Evolutionary conservation across 1,284 basidiomycete genomes (phyloP).

Genomic region (Ustilago trichophora): DNA sequence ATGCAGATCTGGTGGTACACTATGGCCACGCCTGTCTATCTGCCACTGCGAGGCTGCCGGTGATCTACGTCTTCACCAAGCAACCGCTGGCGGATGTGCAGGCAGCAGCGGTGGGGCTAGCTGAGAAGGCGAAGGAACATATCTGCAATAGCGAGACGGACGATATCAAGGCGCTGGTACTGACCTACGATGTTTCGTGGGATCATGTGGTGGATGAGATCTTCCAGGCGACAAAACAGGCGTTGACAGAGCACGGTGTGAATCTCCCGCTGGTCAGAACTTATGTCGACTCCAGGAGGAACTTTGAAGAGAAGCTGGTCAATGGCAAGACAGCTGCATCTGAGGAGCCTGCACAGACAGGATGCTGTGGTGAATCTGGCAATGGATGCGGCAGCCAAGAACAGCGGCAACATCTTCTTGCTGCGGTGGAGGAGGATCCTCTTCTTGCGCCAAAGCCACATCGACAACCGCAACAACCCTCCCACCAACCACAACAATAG

Average conservation of each 20-base stretch:
- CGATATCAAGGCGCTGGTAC: conserved; percentile 68
- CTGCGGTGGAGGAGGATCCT: conserved; percentile 11
- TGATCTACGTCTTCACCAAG: conserved; percentile 84
- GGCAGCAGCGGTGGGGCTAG: conserved; percentile 45
- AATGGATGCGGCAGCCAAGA: background rate
- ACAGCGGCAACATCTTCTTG: background rate
- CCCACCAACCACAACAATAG: conserved; percentile 36
- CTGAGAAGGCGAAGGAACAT: conserved; percentile 16
- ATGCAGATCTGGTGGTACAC: conserved; percentile 90
- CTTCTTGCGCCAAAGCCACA: conserved; percentile 16
- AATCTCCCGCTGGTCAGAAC: conserved; percentile 37
- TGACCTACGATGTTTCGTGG: conserved; percentile 84
- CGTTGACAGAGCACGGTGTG: conserved; percentile 18
- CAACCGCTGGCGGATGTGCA: conserved; percentile 70
- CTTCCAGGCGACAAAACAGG: conserved; percentile 68
- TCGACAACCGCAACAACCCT: conserved; percentile 49
- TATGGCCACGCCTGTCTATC: conserved; percentile 97
- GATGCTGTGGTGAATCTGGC: background rate
- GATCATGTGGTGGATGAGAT: conserved; percentile 68
- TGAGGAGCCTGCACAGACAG: background rate
- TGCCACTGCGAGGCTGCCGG: conserved; percentile 77
- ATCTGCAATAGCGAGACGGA: conserved; percentile 1
- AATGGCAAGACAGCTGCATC: conserved; percentile 11
- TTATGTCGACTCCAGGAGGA: conserved; percentile 49
- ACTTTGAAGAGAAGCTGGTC: conserved; percentile 49